A percentile compares a stretch with the other conserved stretches of the same genome.
Conservation (phyloP, 208 protist species). For the Acanthamoeba culbertsoni region DNA sequence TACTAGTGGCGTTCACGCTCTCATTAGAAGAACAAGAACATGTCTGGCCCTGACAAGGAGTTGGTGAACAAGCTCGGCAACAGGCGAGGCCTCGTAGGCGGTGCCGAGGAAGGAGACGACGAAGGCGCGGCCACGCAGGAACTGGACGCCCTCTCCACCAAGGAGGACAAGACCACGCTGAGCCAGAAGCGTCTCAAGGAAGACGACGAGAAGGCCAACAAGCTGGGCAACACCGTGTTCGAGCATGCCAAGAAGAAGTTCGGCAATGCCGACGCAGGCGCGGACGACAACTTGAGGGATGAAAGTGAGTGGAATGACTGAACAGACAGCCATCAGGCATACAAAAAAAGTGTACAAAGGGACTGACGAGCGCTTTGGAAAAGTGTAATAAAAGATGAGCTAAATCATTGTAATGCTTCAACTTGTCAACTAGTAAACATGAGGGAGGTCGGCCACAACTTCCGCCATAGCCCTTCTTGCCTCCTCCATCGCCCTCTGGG, state of each 20-base stretch:
- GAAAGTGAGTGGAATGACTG: constrained; percentile 9
- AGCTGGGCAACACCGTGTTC: constrained; percentile 30
- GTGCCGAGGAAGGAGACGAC: background rate
- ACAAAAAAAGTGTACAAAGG: too few species aligned
- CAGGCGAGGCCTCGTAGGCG: background rate
- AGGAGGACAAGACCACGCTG: constrained; percentile 35
- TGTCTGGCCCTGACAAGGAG: constrained; percentile 9
- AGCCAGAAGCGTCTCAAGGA: constrained; percentile 46
- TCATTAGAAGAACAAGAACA: background rate
- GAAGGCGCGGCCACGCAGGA: background rate
- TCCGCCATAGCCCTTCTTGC: too few species aligned
- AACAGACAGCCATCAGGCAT: too few species aligned
- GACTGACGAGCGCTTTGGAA: too few species aligned
- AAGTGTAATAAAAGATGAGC: too few species aligned
- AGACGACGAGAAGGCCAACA: constrained; percentile 44
- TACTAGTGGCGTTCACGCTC: too few species aligned
- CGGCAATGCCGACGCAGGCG: background rate
- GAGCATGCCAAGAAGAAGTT: constrained; percentile 49
- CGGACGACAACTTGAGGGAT: background rate
- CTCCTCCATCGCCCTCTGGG: too few species aligned
- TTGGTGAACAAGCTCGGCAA: constrained; percentile 6
- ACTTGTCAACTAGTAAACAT: too few species aligned
- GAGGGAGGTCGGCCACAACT: too few species aligned
- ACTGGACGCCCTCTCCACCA: background rate
- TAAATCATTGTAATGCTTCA: too few species aligned